Evolutionary conservation across 306 rosid genomes (phyloP).

Genomic region (Trichosanthes cucumerina): DNA sequence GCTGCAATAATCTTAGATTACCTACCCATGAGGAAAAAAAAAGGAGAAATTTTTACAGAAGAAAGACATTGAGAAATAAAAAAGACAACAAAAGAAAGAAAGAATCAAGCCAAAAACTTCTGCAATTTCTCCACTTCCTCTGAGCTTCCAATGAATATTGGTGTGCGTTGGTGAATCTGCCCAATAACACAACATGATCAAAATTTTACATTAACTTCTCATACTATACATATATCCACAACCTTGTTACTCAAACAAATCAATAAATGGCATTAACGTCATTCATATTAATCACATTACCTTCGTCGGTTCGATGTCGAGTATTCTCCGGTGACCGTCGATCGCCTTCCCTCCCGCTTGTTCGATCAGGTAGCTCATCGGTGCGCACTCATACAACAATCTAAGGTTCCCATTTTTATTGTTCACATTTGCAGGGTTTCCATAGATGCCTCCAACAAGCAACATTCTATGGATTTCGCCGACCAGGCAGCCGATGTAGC

Average conservation of each 20-base stretch:
- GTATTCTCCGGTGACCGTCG: conserved; percentile 25
- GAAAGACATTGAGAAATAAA: not conserved
- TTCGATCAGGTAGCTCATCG: conserved; percentile 33
- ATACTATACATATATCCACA: not conserved
- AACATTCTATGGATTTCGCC: conserved; percentile 33
- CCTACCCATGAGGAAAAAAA: not conserved
- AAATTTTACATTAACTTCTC: not conserved
- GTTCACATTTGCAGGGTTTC: conserved; percentile 25
- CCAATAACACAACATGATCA: not conserved
- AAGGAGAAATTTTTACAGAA: not conserved
- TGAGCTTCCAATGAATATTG: conserved; percentile 29
- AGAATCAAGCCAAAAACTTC: conserved; percentile 19
- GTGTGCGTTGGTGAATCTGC: conserved; percentile 30
- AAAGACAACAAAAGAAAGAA: not conserved
- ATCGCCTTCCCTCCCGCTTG: conserved; percentile 37
- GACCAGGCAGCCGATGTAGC: conserved; percentile 31
- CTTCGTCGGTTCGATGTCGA: conserved; percentile 24
- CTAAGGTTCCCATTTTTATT: conserved; percentile 29
- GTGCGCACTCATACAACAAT: conserved; percentile 35
- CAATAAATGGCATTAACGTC: not conserved
- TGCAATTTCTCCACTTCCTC: conserved; percentile 26
- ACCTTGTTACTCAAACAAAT: not conserved
- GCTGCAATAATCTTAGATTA: not conserved
- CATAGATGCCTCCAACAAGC: conserved; percentile 32
- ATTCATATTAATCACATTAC: conserved; percentile 13